Base-by-base conservation (phyloP, 441 rosid species). In the Bruguiera hainesii region DNA sequence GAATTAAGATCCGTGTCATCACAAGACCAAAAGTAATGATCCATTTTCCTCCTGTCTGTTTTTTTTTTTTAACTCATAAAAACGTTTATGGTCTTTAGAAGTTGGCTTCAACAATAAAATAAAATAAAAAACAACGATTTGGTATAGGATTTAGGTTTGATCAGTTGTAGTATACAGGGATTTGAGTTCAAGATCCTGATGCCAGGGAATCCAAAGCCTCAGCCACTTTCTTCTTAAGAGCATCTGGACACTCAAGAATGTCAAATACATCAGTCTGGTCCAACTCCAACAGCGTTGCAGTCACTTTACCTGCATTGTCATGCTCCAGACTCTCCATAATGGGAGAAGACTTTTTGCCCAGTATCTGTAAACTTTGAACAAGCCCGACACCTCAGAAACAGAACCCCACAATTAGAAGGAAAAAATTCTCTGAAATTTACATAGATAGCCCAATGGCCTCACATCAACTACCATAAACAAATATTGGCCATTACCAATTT, bases 261-360 rank as follows among this genome's bases (percentile, higher is more conserved):
- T 86, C 89, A 46, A 86, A 69, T 20, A 82, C 82, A 81, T 89
- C 95, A 0, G 79, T 77, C 42, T 83, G 88, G 58, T 89, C 90
- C 91, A 86, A 83, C 82, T 89, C 95, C 60, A 89, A 78, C 80
- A 89, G 46, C 87, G 85, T 86, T 21, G 90, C 91, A 0, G 90
- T 82, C 19, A 89, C 87, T 78, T 89, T 82, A 0, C 82, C 78
- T 3, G 37, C 78, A 52, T 81, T 75, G 15, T 69, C 77, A 25
- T 76, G 85, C 71, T 84, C 84, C 1, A 82, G 75, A 62, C 52
- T 67, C 71, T 71, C 64, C 79, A 80, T 49, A n/a, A 67, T 9
- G 16, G 33, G 58, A 16, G 48, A 42, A 3, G 4, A 11, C 4
- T 8, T 49, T 31, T 67, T 66, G 5, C 73, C 82, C 31, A 84